Base-by-base conservation (phyloP, 169 alveolate species). In the Sarcocystis neurona region DNA sequence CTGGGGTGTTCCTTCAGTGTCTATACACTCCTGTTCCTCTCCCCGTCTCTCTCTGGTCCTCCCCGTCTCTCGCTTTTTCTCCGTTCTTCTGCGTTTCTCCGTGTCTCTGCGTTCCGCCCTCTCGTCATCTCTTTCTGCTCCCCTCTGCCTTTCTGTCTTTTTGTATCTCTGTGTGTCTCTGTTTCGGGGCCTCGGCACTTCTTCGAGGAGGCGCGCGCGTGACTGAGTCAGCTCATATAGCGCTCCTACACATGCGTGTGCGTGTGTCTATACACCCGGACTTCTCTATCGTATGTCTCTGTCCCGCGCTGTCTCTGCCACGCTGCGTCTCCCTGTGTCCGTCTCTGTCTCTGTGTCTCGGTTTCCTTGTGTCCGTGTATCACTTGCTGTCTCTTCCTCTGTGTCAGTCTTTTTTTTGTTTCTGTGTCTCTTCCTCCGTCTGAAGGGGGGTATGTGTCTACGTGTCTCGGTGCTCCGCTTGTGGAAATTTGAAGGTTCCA, bases 21-120 rank as follows among this genome's bases (percentile, higher is more conserved):
- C 12, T 23, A 23, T 53, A 23, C 66, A 15, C n/a, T n/a, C n/a
- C n/a, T 12, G 70, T 23, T 32, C 4, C 79, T 2, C 66, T 53
- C 66, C 66, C 66, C n/a, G n/a, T n/a, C n/a, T n/a, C n/a, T n/a
- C 23, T 53, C 66, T 53, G 66, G 66, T 53, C 66, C 23, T 53
- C 66, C 30, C 23, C 66, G 30, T 53, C 66, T 12, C 23, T 12
- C 66, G 23, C 23, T 23, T 53, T 12, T 53, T 23, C 23, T 23
- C 23, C 66, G 2, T 72, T 72, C 2, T 37, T 15, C 56, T 37
- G 10, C 53, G 20, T 10, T 43, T n/a, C 75, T 4, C 5, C 75
- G 27, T 30, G 43, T 1, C 43, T 4, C 27, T 2, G 58, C 50
- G 82, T 18, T 27, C 23, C 82, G n/a, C 6, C 18, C 15, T 12